Conservation (phyloP, 768 basidiomycete genomes). For the Agrocybe praecox region DNA sequence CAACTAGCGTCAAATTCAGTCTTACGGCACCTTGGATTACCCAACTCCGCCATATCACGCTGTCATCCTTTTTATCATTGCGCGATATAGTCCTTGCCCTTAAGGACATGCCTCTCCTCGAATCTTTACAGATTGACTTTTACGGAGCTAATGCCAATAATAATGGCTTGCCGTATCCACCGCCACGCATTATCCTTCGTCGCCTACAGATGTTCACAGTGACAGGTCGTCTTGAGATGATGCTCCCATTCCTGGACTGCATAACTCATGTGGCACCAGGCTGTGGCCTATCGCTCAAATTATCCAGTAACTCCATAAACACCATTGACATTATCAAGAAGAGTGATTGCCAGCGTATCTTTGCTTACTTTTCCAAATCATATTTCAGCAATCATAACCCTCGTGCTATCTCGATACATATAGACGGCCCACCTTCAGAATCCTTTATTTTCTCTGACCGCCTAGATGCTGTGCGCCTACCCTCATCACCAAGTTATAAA, state of each 20-base stretch:
- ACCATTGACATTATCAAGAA: neutral
- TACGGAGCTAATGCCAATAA: neutral
- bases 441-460: no score
- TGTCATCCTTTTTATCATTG: neutral
- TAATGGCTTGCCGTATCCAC: neutral
- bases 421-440: no score
- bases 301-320: neutral
- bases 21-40: neutral
- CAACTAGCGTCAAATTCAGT: conserved; percentile 1
- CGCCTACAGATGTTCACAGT: neutral
- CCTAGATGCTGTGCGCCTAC: no score
- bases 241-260: neutral
- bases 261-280: neutral
- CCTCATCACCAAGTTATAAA: neutral
- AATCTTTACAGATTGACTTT: neutral
- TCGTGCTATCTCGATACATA: no score
- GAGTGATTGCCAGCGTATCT: neutral
- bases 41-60: neutral
- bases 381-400: neutral
- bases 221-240: neutral
- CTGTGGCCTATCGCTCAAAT: neutral
- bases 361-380: neutral
- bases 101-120: neutral
- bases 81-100: neutral
- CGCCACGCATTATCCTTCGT: neutral